Conservation (phyloP, 306 rosid genomes). For the Nissolia schottii region DNA sequence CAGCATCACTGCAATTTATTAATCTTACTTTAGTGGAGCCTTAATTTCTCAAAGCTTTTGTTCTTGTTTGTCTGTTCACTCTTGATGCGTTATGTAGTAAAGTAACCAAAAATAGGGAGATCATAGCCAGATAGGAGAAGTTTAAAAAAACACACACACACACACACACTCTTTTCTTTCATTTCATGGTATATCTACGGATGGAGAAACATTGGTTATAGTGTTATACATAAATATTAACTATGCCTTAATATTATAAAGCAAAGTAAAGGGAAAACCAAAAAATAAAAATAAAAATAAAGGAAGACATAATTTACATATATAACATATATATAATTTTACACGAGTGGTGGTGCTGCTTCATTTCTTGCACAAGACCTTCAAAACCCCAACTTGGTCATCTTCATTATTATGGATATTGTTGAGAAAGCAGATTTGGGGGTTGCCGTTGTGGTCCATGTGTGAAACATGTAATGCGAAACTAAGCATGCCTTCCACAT, state of each 20-base stretch:
- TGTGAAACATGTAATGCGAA: conserved; percentile 48
- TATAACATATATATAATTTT: too few relatives aligned
- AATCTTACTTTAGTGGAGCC: too few relatives aligned
- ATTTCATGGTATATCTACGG: not conserved
- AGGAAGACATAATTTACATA: not conserved
- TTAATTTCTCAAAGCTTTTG: too few relatives aligned
- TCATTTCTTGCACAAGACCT: not conserved
- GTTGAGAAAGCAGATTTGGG: conserved; percentile 24
- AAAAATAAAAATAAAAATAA: not conserved
- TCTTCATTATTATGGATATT: conserved; percentile 22
- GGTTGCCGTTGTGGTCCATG: conserved; percentile 36
- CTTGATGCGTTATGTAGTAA: too few relatives aligned
- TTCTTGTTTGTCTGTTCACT: too few relatives aligned
- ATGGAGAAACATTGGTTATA: not conserved
- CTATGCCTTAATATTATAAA: not conserved
- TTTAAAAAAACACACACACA: too few relatives aligned
- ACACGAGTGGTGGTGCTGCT: not conserved
- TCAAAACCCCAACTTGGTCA: conserved; percentile 3
- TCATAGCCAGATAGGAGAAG: too few relatives aligned
- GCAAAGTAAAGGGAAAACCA: not conserved
- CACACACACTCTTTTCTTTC: too few relatives aligned
- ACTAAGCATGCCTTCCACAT: conserved; percentile 46
- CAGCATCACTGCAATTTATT: too few relatives aligned
- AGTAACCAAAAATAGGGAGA: too few relatives aligned
- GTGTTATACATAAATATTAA: not conserved